phyloP scores from a whole-genome alignment of 176 grass and related monocot genomes.

The Eleusine coracana region DNA sequence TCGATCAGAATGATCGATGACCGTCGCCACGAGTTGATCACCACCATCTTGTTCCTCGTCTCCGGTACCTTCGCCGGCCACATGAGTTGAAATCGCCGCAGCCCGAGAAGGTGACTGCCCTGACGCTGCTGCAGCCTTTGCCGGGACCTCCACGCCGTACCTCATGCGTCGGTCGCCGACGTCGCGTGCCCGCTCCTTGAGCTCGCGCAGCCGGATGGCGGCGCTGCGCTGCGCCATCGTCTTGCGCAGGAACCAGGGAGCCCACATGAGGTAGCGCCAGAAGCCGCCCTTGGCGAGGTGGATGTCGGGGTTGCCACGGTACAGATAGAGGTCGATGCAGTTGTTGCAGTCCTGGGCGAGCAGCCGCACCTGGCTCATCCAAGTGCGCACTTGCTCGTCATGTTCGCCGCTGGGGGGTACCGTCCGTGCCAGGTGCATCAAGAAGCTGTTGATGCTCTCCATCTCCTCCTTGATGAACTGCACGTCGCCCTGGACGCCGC shows the following conservation, averaged over 20 bases:
- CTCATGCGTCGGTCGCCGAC: constrained; percentile 2
- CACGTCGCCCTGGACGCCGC: background rate
- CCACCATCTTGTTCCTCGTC: no score
- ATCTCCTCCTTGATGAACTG: constrained; percentile 41
- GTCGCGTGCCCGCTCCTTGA: constrained; percentile 25
- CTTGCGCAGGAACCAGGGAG: constrained; percentile 18
- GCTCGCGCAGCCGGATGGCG: background rate
- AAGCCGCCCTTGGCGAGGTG: background rate
- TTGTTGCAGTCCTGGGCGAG: constrained; percentile 27
- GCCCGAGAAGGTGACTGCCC: background rate
- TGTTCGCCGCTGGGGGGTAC: background rate
- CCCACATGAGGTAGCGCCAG: constrained; percentile 2
- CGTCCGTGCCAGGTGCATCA: background rate
- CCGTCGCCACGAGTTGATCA: no score
- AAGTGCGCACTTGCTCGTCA: background rate
- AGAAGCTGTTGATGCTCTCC: constrained; percentile 39
- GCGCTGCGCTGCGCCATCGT: background rate
- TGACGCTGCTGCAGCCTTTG: background rate
- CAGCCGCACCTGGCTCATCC: constrained; percentile 5
- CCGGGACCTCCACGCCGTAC: constrained; percentile 26
- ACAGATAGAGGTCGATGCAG: constrained; percentile 28
- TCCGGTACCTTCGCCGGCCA: background rate
- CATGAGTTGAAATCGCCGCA: background rate
- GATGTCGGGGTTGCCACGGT: constrained; percentile 11
- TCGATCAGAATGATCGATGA: no score